A percentile compares a stretch with the other conserved stretches of the same genome.
phyloP scores from a whole-genome alignment of 495 filamentous ascomycete species.

The Aspergillus homomorphus region DNA sequence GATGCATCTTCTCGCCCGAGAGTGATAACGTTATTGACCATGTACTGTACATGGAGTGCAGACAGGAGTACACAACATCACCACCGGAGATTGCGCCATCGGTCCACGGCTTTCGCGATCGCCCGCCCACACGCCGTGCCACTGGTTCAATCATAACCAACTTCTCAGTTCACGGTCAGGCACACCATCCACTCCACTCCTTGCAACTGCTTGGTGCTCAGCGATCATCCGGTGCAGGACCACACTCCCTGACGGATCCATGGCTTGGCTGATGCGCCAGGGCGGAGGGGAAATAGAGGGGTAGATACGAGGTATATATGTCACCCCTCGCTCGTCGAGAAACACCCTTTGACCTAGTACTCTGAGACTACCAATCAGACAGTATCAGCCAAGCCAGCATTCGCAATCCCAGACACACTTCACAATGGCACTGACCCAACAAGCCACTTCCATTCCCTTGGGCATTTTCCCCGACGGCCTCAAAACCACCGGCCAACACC shows the following conservation, averaged over 20 bases:
- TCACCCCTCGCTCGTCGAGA: neutral
- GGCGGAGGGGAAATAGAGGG: neutral
- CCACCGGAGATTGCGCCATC: conserved; percentile 5
- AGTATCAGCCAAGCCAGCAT: neutral
- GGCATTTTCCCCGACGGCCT: conserved; percentile 55
- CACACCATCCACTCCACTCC: conserved; percentile 26
- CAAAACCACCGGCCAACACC: conserved; percentile 77
- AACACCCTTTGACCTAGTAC: neutral
- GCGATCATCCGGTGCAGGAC: conserved; percentile 7
- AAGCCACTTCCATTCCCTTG: conserved; percentile 28
- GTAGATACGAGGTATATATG: neutral
- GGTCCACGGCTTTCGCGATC: conserved; percentile 11
- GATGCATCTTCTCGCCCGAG: neutral
- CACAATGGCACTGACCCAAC: conserved; percentile 40
- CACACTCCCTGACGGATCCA: neutral
- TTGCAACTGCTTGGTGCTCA: conserved; percentile 11
- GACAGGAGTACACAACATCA: neutral
- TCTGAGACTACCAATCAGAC: neutral
- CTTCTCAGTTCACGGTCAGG: conserved; percentile 7
- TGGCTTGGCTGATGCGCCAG: neutral
- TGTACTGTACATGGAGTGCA: neutral
- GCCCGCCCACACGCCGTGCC: conserved; percentile 15
- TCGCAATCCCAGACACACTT: neutral
- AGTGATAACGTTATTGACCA: neutral
- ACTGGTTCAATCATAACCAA: neutral